Conservation (phyloP, 2,329 filamentous ascomycete genomes). For the Verticillium albo-atrum region DNA sequence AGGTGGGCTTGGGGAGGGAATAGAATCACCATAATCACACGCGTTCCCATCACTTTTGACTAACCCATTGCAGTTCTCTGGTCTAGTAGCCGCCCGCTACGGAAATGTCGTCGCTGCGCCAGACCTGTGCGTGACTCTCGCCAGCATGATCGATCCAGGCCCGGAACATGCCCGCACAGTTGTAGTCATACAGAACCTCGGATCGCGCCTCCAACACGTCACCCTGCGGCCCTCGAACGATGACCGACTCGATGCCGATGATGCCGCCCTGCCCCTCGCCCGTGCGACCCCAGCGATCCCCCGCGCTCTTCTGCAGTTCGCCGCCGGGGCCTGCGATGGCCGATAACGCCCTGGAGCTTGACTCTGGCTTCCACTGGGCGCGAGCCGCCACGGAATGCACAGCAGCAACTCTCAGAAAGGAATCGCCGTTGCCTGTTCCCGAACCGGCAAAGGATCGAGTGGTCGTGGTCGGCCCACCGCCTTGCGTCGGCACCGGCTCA, state of each 20-base stretch:
- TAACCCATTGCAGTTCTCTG: not conserved
- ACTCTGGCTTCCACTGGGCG: slow-evolving; percentile 53
- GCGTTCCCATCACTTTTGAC: not conserved
- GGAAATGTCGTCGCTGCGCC: not conserved
- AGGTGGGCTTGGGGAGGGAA: not conserved
- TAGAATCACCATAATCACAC: not conserved
- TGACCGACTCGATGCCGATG: slow-evolving; percentile 68
- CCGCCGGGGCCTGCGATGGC: slow-evolving; percentile 67
- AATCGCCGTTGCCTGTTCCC: slow-evolving; percentile 85
- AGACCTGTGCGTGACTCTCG: slow-evolving; percentile 25
- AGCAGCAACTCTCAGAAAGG: slow-evolving; percentile 70
- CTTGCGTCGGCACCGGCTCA: slow-evolving; percentile 18
- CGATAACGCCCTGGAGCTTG: slow-evolving; percentile 54
- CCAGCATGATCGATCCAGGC: slow-evolving; percentile 68
- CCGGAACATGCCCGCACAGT: slow-evolving; percentile 84
- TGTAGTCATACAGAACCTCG: slow-evolving; percentile 70
- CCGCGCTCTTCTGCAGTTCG: slow-evolving; percentile 70
- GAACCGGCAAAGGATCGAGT: slow-evolving; percentile 57
- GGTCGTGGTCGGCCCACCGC: slow-evolving; percentile 15
- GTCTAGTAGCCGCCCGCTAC: not conserved
- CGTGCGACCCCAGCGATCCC: slow-evolving; percentile 64
- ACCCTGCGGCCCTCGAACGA: slow-evolving; percentile 39
- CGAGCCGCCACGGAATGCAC: slow-evolving; percentile 69
- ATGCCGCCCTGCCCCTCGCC: slow-evolving; percentile 83
- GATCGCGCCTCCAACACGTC: slow-evolving; percentile 34